A percentile compares a stretch with the other conserved stretches of the same genome.
These are phyloP conservation scores for Puccinellia tenuiflora DNA, from an alignment of 176 grass and related monocot genomes.

Conservation along the genomic window DNA sequence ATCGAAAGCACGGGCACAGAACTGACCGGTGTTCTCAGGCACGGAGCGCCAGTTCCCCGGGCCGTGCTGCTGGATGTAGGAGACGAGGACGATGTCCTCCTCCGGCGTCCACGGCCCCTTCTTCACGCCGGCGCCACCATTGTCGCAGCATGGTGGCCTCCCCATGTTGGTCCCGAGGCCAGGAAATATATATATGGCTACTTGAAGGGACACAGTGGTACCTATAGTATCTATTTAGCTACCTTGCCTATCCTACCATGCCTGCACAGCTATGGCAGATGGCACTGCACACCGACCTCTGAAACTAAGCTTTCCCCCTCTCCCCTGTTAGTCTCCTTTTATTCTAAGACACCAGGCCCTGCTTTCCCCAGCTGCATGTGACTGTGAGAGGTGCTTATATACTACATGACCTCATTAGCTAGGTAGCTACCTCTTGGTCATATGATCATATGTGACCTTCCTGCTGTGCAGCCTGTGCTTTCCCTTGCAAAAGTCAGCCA, in stretches of 20 bases:
- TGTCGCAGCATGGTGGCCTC: constrained; percentile 50
- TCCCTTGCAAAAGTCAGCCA: constrained; percentile 55
- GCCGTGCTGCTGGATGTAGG: constrained; percentile 59
- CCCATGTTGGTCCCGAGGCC: constrained; percentile 12
- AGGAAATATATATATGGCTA: not conserved
- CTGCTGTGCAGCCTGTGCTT: constrained; percentile 12
- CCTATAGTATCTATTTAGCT: not conserved
- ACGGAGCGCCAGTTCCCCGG: constrained; percentile 52
- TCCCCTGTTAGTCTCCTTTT: constrained; percentile 24
- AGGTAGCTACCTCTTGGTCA: not conserved
- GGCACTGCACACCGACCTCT: not conserved
- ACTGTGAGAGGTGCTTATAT: constrained; percentile 37
- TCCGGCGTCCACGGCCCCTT: constrained; percentile 56
- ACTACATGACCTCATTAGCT: constrained; percentile 37
- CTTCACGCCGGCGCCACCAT: constrained; percentile 37
- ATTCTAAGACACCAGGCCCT: not conserved
- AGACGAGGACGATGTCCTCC: constrained; percentile 59
- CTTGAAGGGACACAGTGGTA: not conserved
- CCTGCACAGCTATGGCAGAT: constrained; percentile 24
- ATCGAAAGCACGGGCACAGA: not conserved
- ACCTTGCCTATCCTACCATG: constrained; percentile 7
- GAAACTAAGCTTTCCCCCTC: constrained; percentile 15
- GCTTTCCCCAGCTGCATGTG: constrained; percentile 38
- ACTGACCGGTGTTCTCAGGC: constrained; percentile 43
- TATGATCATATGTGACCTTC: not conserved